These are phyloP conservation scores for Podila horticola DNA, from an alignment of 192 early-diverging fungal species.

Conservation along the genomic window DNA sequence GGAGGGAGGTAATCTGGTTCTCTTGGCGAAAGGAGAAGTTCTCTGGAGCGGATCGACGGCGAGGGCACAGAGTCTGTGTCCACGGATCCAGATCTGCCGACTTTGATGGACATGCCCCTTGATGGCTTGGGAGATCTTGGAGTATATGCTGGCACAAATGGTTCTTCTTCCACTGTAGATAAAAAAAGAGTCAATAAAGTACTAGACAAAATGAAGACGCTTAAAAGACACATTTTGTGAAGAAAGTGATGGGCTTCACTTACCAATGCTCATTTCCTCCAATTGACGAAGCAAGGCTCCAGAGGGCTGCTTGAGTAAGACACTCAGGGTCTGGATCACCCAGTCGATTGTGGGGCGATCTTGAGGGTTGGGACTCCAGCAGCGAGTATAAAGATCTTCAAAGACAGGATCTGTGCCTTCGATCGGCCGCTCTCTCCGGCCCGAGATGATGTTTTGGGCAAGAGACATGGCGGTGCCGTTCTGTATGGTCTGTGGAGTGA, in stretches of 20 bases:
- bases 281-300: conserved; percentile 24
- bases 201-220: background rate
- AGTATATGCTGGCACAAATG: background rate
- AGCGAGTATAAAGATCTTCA: conserved; percentile 49
- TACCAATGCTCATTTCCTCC: conserved; percentile 43
- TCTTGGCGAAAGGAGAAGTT: conserved; percentile 32
- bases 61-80: conserved; percentile 10
- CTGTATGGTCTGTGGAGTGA: conserved; percentile 20
- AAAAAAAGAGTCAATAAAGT: background rate
- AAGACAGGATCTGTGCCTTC: conserved; percentile 41
- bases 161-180: conserved; percentile 10
- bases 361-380: conserved; percentile 34
- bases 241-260: background rate
- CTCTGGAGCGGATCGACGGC: conserved; percentile 20
- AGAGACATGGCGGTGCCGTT: conserved; percentile 20
- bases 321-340: conserved; percentile 36
- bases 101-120: conserved; percentile 28
- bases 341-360: conserved; percentile 46
- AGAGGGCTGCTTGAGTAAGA: conserved; percentile 41
- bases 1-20: conserved; percentile 45
- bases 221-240: background rate
- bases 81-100: conserved; percentile 4
- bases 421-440: conserved; percentile 34
- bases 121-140: background rate
- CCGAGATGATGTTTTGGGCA: conserved; percentile 41